Evolutionary conservation across 345 rosid species (phyloP).

Genomic region (Eucalyptus pauciflora): DNA sequence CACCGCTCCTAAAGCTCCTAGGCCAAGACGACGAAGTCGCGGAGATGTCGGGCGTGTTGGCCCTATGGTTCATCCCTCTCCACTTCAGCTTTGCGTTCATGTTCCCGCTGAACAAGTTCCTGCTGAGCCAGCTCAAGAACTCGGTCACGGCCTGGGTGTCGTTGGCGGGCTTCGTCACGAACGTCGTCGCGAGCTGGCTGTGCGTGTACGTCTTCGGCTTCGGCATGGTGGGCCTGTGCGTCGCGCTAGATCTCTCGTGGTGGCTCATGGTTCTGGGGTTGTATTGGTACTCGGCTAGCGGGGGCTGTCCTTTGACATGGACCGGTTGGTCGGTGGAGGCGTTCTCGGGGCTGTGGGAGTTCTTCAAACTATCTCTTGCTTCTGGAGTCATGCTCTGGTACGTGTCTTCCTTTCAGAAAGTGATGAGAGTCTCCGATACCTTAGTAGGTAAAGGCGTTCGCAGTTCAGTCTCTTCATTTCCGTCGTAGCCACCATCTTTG

Average conservation of each 20-base stretch:
- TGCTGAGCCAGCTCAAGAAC: slow-evolving; percentile 28
- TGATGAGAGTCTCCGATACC: no score
- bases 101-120: slow-evolving; percentile 23
- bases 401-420: background rate
- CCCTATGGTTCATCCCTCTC: slow-evolving; percentile 20
- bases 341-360: slow-evolving; percentile 20
- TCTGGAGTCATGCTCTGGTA: slow-evolving; percentile 40
- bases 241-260: slow-evolving; percentile 22
- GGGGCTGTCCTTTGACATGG: slow-evolving; percentile 27
- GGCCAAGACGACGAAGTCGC: slow-evolving; percentile 25
- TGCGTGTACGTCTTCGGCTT: background rate
- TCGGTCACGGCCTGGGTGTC: slow-evolving; percentile 19
- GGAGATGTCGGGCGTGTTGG: slow-evolving; percentile 13
- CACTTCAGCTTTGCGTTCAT: slow-evolving; percentile 35
- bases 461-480: background rate
- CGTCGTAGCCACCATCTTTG: no score
- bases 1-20: slow-evolving; percentile 2
- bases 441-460: no score
- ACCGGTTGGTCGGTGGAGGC: slow-evolving; percentile 20
- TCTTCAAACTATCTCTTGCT: slow-evolving; percentile 17
- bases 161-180: slow-evolving; percentile 2
- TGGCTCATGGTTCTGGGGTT: slow-evolving; percentile 15
- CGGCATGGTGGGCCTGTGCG: slow-evolving; percentile 18
- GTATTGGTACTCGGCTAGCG: background rate
- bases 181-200: slow-evolving; percentile 14